Evolutionary conservation across 164 flowering plant genomes (phyloP), one percentile per base, ranked within the genome.

Genomic region (Malania oleifera): DNA sequence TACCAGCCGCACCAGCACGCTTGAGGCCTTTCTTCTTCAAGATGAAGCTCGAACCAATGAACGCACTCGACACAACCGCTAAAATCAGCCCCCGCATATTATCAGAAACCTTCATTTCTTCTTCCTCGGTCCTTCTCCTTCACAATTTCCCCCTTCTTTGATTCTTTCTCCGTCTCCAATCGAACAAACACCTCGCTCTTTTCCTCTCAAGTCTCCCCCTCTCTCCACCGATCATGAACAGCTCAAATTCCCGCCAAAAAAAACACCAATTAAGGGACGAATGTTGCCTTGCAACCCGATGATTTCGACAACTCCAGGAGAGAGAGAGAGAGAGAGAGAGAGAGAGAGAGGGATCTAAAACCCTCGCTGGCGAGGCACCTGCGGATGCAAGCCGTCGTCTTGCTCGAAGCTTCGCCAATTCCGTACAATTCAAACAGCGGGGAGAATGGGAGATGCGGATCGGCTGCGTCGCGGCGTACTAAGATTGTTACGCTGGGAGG

Each of bases 21-120:
- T 71, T 78, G 22, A 88, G 85, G 3, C 96, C 96, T 66, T 77
- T 76, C 81, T 85, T 88, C 86, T 88, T 88, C 62, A 88, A 48
- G 6, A 88, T 88, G 75, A 88, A 88, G 70, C 96, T 88, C 25
- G 85, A 60, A 1, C 92, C 96, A 1, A 85, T 83, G 61, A 88
- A 85, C 17, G 67, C 75, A 46, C 96, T 85, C 22, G 96, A 88
- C 7, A 73, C 52, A 43, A 85, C 74, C 1, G 92, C 92, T 17
- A 88, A 72, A 15, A 81, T 70, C 46, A 88, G 59, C 27, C 96
- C 96, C 61, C 62, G 80, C 27, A 67, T 53, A 61, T 88, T 88
- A 18, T 82, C 86, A 48, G 89, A 79, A 39, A 70, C 52, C 62
- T 66, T 60, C 81, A 74, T 71, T 71, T 63, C 64, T 46, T 43